Percentiles rank a stretch among this genome's conserved stretches.
Conservation (phyloP, 192 early-diverging fungal genomes). For the Lunasporangiospora selenospora region DNA sequence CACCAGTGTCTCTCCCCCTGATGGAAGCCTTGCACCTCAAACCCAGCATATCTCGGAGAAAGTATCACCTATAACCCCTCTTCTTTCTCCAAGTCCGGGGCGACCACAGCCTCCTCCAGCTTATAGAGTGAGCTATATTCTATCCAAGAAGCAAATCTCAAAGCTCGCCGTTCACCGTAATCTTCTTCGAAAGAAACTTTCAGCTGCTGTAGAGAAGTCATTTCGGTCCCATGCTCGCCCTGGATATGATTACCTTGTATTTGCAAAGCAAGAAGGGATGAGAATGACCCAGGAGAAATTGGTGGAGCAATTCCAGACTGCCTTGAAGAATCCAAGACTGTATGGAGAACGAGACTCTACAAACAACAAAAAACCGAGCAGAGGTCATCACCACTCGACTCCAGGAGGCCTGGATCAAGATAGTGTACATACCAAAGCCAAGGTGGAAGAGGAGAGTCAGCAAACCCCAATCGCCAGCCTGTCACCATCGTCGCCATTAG, state of each 20-base stretch:
- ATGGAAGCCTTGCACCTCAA: no score
- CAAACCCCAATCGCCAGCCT: no score
- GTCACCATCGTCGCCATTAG: neutral
- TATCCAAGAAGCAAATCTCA: conserved; percentile 30
- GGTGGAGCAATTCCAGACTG: conserved; percentile 8
- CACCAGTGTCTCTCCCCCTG: no score
- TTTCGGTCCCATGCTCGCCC: conserved; percentile 29
- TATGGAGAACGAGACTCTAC: conserved; percentile 4
- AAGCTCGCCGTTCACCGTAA: conserved; percentile 26
- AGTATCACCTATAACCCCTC: no score
- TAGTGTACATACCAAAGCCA: no score
- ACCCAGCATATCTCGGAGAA: no score
- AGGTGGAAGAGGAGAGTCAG: no score
- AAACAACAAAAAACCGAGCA: neutral
- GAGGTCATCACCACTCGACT: no score
- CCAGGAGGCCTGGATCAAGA: no score
- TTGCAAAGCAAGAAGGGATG: conserved; percentile 17
- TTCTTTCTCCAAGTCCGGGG: no score
- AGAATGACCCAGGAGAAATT: conserved; percentile 16
- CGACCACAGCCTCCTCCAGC: no score
- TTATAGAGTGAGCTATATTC: conserved; percentile 18
- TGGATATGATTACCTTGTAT: conserved; percentile 35
- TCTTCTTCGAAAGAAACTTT: conserved; percentile 18
- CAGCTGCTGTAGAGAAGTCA: conserved; percentile 25
- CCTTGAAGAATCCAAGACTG: conserved; percentile 3